Evolutionary conservation across 2,329 filamentous ascomycete genomes (phyloP), one percentile per base, ranked within the genome.

Genomic region (Aureobasidium sp.): DNA sequence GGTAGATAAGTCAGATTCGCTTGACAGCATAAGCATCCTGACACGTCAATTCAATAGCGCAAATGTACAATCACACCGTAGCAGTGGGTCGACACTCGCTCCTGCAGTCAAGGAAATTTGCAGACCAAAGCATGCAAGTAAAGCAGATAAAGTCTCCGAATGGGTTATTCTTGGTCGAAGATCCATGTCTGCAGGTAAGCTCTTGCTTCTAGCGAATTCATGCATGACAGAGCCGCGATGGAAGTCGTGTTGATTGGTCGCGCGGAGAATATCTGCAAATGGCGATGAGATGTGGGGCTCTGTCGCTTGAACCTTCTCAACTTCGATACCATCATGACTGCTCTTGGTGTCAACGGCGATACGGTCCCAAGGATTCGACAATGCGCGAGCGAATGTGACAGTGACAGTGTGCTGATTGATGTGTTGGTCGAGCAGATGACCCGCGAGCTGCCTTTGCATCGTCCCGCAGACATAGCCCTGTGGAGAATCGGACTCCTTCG

Each of bases 231-330:
- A 32, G 9, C 25, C 25, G 52, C 29, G 10, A 44, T 55, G 27
- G 39, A 5, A 44, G 15, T 36, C n/a, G 39, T 55, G 39, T 37
- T 59, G 39, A 50, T 59, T 59, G 55, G 55, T 29, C 21, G 21
- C 15, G 15, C 55, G 55, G 55, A 59, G 44, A 49, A 59, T 59
- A 59, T 59, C 34, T 49, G 29, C 30, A 13, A 29, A 37, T 21
- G 27, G 54, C 54, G 30, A 48, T 42, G 29, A 30, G 29, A 39
- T 30, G 45, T 59, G 55, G 44, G 44, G 55, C 55, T 59, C 21
- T 34, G 41, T 41, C 55, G 55, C 25, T 41, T 42, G 34, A 59
- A 49, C 44, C 25, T 49, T 49, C 25, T 15, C 13, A 21, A 11
- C 10, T 1, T 16, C 42, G 10, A n/a, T n/a, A 47, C 8, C 16